Base-by-base conservation (phyloP, 2,329 filamentous ascomycete species). In the Alternaria postmessia region DNA sequence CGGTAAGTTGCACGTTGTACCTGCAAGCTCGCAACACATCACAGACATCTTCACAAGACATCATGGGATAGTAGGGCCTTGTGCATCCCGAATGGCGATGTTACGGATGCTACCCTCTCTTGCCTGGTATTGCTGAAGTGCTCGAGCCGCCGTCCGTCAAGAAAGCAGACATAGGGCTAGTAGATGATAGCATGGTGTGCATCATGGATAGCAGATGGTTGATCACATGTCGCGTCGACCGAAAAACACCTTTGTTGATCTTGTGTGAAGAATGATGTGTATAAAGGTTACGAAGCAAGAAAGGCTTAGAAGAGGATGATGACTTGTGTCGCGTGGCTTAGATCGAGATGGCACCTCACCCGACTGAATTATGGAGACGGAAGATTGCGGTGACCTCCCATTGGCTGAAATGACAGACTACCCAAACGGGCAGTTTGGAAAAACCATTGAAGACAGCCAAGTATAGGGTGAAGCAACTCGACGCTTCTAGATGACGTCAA, bases 321-420 rank as follows among this genome's bases (percentile, higher is more conserved):
- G 51, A 53, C 39, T 32, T 22, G 38, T 26, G 51, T 53, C 51
- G 39, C 51, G 51, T 53, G 51, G 51, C n/a, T 24, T 34, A 11
- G 1, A 41, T 51, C 24, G 36, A 43, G 26, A 41, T 30, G 46
- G n/a, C 44, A 26, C 22, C 41, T 43, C 42, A 28, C 14, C 42
- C 42, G 30, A 4, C 46, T n/a, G 20, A 38, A 34, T 24, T 5
- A 30, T 36, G 46, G 46, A 14, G 46, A 36, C 20, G 14, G 20
- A 26, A 18, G 20, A 26, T 7, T 24, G 20, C 32, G 46, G 30
- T n/a, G 16, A 7, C 1, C 20, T 11, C 24, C n/a, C n/a, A 26
- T 28, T 30, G 8, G 51, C 7, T 34, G 38, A 5, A 4, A 1
- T 2, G 12, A 5, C 32, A 7, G 16, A 16, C 16, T 30, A 12